Evolutionary conservation across 345 rosid genomes (phyloP).

Genomic region (Aquilaria sinensis): DNA sequence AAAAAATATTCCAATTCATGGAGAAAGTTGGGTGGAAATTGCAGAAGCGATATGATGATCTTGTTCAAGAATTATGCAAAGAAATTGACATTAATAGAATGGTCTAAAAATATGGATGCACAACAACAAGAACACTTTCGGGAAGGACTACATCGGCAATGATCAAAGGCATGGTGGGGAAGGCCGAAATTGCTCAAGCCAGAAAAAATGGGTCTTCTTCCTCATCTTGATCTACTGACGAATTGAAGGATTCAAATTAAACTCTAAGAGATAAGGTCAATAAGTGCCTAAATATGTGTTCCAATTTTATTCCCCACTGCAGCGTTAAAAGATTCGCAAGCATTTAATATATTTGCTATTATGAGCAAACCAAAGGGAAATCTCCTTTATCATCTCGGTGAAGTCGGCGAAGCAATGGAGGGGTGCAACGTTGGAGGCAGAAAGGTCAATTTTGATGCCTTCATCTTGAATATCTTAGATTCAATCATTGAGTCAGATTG

Average conservation of each 20-base stretch:
- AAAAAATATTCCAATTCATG: slow-evolving; percentile 59
- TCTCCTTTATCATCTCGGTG: too few species aligned
- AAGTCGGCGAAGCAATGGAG: too few species aligned
- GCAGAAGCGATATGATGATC: slow-evolving; percentile 72
- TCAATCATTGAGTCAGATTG: too few species aligned
- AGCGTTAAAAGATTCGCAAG: too few species aligned
- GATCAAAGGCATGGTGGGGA: slow-evolving; percentile 1
- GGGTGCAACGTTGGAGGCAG: too few species aligned
- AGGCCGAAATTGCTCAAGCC: slow-evolving; percentile 13
- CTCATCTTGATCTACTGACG: slow-evolving; percentile 5
- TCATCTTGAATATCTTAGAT: too few species aligned
- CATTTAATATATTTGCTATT: too few species aligned
- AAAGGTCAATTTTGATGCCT: too few species aligned
- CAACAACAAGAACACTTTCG: slow-evolving; percentile 59
- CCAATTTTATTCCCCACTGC: too few species aligned
- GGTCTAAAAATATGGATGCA: slow-evolving; percentile 96
- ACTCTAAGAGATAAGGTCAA: neutral
- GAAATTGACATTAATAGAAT: slow-evolving; percentile 61
- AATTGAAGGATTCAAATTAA: neutral
- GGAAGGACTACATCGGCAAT: slow-evolving; percentile 16
- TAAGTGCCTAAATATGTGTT: slow-evolving; percentile 18
- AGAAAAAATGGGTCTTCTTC: slow-evolving; percentile 44
- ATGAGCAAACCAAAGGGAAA: too few species aligned
- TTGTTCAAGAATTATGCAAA: slow-evolving; percentile 49
- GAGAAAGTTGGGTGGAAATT: slow-evolving; percentile 85